Conservation (phyloP, 1,139 yeast species). For the Blastobotrys niveus region DNA sequence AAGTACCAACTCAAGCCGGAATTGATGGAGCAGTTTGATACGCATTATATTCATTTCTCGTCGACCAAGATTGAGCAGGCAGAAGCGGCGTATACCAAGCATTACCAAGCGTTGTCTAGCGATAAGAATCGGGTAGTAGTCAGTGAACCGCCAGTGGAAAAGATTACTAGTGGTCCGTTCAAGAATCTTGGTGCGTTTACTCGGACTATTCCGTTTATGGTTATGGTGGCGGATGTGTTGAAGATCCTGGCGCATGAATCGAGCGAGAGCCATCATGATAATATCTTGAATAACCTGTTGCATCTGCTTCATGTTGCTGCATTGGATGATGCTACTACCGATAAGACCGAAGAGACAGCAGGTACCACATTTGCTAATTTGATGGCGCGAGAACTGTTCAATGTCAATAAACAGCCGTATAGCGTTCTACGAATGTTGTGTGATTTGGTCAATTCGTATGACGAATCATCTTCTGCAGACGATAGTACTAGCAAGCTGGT, state of each 20-base stretch:
- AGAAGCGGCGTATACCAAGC: conserved; percentile 42
- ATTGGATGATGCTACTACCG: conserved; percentile 30
- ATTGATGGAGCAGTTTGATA: conserved; percentile 55
- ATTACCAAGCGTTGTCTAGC: conserved; percentile 25
- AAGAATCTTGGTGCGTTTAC: conserved; percentile 32
- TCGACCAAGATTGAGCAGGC: conserved; percentile 78
- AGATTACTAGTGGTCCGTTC: conserved; percentile 33
- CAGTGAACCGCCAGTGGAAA: conserved; percentile 34
- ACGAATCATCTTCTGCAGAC: background rate
- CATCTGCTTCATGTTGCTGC: conserved; percentile 63
- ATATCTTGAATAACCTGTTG: conserved; percentile 52
- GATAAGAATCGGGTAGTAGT: conserved; percentile 29
- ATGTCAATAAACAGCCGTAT: conserved; percentile 4
- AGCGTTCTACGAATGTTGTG: conserved; percentile 15
- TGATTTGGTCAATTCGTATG: conserved; percentile 6
- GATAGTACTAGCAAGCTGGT: conserved; percentile 10
- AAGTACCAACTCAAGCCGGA: conserved; percentile 60
- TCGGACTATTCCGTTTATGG: conserved; percentile 33
- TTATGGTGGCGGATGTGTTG: conserved; percentile 27
- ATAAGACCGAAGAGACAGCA: background rate
- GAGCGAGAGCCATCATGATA: conserved; percentile 41
- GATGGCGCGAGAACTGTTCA: conserved; percentile 14
- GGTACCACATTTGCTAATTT: conserved; percentile 8
- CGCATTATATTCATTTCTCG: conserved; percentile 74
- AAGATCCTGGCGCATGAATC: conserved; percentile 30